Percentiles rank a stretch among this genome's conserved stretches.
Evolutionary conservation across 305 asterid species (phyloP).

Genomic region (Solanum hybrid): DNA sequence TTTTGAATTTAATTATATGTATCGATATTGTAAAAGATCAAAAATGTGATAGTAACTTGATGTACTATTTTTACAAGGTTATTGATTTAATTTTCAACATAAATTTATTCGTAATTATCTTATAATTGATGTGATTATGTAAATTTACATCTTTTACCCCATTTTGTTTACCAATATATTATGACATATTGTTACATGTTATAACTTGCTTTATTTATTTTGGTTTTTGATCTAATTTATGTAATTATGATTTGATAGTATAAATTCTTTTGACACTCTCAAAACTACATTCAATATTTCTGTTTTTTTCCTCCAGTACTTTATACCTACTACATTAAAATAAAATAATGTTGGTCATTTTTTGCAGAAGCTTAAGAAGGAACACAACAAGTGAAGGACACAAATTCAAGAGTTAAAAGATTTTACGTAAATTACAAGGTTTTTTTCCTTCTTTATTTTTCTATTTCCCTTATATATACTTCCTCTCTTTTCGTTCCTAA

Average conservation of each 20-base stretch:
- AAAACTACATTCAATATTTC: neutral
- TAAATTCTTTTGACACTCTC: neutral
- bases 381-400: conserved; percentile 6
- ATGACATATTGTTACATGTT: neutral
- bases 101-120: neutral
- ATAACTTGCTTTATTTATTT: neutral
- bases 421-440: conserved; percentile 22
- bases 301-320: neutral
- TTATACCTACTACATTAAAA: neutral
- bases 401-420: neutral
- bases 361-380: neutral
- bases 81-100: neutral
- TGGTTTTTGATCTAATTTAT: neutral
- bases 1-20: neutral
- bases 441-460: neutral
- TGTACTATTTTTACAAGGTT: neutral
- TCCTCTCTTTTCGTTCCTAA: neutral
- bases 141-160: neutral
- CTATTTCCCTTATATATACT: neutral
- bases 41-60: neutral
- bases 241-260: neutral
- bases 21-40: neutral
- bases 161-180: neutral
- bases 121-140: neutral
- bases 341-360: neutral